phyloP scores from a whole-genome alignment of 2,329 filamentous ascomycete genomes.

The Thelonectria rubi region DNA sequence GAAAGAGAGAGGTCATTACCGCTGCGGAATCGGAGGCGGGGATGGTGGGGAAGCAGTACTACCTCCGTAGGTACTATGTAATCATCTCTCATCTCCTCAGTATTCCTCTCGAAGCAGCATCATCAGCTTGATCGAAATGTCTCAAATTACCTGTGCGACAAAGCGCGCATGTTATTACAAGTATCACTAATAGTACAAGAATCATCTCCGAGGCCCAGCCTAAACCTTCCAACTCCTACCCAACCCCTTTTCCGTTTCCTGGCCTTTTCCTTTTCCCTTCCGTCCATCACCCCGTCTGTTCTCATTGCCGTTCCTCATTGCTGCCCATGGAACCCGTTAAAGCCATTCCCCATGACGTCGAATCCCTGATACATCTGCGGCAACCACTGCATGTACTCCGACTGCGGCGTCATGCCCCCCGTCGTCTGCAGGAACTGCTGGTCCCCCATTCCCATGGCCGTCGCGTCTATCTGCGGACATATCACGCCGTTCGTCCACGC shows the following conservation, averaged over 20 bases:
- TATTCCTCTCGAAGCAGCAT: not conserved
- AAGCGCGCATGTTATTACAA: conserved; percentile 25
- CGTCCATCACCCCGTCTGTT: conserved; percentile 2
- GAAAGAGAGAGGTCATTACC: not conserved
- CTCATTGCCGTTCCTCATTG: conserved; percentile 7
- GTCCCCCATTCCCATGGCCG: conserved; percentile 32
- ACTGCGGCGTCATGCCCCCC: conserved; percentile 38
- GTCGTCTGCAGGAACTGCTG: conserved; percentile 35
- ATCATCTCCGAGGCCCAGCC: conserved; percentile 28
- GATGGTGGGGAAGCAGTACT: conserved; percentile 16
- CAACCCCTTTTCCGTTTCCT: not conserved
- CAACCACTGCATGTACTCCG: conserved; percentile 39
- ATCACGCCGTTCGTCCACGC: conserved; percentile 44
- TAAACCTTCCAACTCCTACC: not conserved
- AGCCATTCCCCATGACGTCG: conserved; percentile 33
- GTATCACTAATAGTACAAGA: conserved; percentile 31
- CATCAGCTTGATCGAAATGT: not conserved
- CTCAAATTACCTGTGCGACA: conserved; percentile 12
- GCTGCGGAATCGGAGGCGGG: conserved; percentile 20
- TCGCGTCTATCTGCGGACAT: conserved; percentile 34
- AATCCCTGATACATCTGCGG: conserved; percentile 41
- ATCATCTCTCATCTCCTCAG: not conserved
- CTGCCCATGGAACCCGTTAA: conserved; percentile 40
- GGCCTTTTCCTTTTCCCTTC: not conserved
- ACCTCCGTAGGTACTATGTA: not conserved